Base-by-base conservation (phyloP, 2,329 filamentous ascomycete genomes). In the Botrytis sinoallii region DNA sequence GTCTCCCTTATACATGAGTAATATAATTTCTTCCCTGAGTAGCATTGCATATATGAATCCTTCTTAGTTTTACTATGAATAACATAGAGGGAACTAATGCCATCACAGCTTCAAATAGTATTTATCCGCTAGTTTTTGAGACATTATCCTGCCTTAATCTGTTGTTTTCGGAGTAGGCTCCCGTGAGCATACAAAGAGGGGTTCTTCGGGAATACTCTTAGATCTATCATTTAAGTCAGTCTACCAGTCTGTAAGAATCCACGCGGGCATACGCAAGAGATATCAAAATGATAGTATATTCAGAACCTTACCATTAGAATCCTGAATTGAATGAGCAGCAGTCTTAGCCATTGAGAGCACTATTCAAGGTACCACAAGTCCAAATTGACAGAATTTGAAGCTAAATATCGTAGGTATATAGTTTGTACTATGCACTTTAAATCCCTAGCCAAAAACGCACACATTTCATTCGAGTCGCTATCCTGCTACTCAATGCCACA, bases 261-360 rank as follows among this genome's bases (percentile, higher is more conserved):
- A n/a, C 2, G 10, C 16, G 48, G 2, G 2, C 25, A n/a, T n/a
- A 7, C 2, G 2, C 5, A n/a, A n/a, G 5, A 16, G 14, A 7
- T 16, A 3, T 14, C 3, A 14, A 52, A n/a, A 7, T 52, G 5
- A n/a, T n/a, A 7, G 48, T 52, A 6, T 52, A 25, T n/a, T 52
- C 48, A n/a, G 48, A n/a, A 52, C 12, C 12, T 52, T 6, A 52
- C 5, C 10, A 52, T 52, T 14, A 1, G 4, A n/a, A n/a, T 16
- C 10, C 14, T 52, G 22, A 14, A n/a, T 6, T 14, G 1, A n/a
- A 16, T 0, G 4, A 25, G 48, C 25, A n/a, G 48, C 25, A 52
- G 48, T n/a, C 2, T n/a, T n/a, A 52, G 1, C 2, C 12, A 14
- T 52, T 52, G 4, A 0, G 16, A 7, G 12, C 12, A 52, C 25